Base-by-base conservation (phyloP, 306 rosid species). In the Medicago ruthenica region DNA sequence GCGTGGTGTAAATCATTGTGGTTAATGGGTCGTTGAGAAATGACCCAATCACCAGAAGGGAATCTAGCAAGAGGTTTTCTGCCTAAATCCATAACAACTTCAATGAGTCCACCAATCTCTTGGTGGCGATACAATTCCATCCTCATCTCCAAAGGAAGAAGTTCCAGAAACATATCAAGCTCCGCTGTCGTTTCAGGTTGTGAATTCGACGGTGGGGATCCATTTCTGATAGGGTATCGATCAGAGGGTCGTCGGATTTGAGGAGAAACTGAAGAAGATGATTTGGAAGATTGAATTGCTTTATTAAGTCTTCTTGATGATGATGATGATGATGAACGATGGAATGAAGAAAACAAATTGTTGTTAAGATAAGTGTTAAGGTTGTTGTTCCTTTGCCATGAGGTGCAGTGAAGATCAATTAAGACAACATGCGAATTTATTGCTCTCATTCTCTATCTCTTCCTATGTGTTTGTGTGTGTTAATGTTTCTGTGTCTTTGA, bases 11-110 rank as follows among this genome's bases (percentile, higher is more conserved):
- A 88, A 83, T 95, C 98, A 24, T 87, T 92, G 1, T 63, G 87
- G 20, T 68, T 81, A 45, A 92, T 85, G 0, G 88, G 89, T 5
- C 79, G 82, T 15, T 92, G 90, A 7, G 96, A 89, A 73, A 95
- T 92, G 4, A 85, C 39, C 99, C 99, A 95, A 75, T 95, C 99
- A 6, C 99, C 93, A 1, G 96, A 88, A 16, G 99, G 99, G 44
- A 96, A 96, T 83, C 97, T 80, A 4, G 97, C 99, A 50, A 96
- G 79, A 27, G 99, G 98, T 11, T 85, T 83, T 78, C 99, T 80
- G 1, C 99, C 99, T 78, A 96, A 87, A 87, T 96, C 99, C 99
- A 96, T 81, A 5, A 92, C 99, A 66, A 96, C 96, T 85, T 96
- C 99, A 45, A 96, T 86, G 24, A 96, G 84, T 58, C 82, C 78